phyloP scores from a whole-genome alignment of 305 asterid genomes.

The Petunia hybrid region DNA sequence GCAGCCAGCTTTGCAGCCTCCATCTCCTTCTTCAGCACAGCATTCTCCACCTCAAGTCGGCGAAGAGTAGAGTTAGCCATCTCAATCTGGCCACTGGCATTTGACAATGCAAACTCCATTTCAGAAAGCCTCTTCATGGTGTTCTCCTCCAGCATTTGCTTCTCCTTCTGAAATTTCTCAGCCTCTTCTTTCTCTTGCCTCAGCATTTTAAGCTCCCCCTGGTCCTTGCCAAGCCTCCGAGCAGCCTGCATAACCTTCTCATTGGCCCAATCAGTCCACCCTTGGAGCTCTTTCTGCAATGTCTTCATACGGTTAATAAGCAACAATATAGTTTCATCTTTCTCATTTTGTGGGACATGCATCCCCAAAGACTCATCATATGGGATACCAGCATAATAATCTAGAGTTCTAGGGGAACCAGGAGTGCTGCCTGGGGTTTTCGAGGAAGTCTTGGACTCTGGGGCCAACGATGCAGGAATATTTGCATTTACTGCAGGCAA shows the following conservation, averaged over 20 bases:
- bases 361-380: constrained; percentile 57
- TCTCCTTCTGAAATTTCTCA: constrained; percentile 62
- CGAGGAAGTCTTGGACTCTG: constrained; percentile 36
- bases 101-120: constrained; percentile 64
- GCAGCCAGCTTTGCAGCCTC: constrained; percentile 55
- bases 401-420: constrained; percentile 41
- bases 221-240: constrained; percentile 66
- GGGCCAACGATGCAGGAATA: constrained; percentile 35
- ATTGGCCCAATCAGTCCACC: constrained; percentile 77
- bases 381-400: constrained; percentile 57
- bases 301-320: constrained; percentile 52
- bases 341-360: constrained; percentile 57
- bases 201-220: constrained; percentile 66
- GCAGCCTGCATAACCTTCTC: constrained; percentile 83
- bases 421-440: constrained; percentile 39
- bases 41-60: constrained; percentile 62
- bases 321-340: constrained; percentile 55
- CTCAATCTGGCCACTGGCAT: constrained; percentile 54
- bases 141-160: constrained; percentile 63
- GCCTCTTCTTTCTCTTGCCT: constrained; percentile 71
- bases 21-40: constrained; percentile 49
- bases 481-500: constrained; percentile 47
- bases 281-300: constrained; percentile 59
- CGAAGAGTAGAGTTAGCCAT: constrained; percentile 47
- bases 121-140: constrained; percentile 62